Conservation (phyloP, 345 rosid genomes). For the Lagerstroemia speciosa region DNA sequence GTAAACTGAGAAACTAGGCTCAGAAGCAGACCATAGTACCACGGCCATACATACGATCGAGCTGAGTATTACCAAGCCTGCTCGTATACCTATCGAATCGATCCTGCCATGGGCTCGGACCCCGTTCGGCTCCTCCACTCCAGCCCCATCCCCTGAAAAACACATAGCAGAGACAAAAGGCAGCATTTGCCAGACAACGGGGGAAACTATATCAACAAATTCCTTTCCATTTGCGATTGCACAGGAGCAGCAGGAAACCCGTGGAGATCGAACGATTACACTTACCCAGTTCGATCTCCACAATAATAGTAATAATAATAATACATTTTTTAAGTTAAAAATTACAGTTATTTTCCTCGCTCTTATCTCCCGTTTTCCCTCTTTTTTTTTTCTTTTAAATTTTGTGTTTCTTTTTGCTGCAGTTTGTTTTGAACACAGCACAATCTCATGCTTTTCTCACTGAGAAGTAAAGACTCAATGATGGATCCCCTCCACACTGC, state of each 20-base stretch:
- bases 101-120: no score
- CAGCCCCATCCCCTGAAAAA: no score
- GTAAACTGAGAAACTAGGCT: no score
- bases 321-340: background rate
- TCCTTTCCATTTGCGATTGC: conserved; percentile 1
- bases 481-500: conserved; percentile 10
- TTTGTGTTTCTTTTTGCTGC: background rate
- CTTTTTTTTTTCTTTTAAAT: background rate
- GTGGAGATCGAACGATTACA: conserved; percentile 40
- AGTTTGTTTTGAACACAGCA: background rate
- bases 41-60: no score
- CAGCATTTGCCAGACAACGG: no score
- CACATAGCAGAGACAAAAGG: no score
- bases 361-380: background rate
- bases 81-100: no score
- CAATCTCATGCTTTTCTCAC: background rate
- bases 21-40: no score
- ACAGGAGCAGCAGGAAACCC: conserved; percentile 12
- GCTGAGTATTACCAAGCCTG: no score
- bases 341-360: background rate
- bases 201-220: conserved; percentile 2
- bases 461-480: background rate
- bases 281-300: conserved; percentile 35
- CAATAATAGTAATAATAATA: conserved; percentile 7
- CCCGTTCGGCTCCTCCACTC: no score